Evolutionary conservation across 2,329 filamentous ascomycete genomes (phyloP), one percentile per base, ranked within the genome.

Genomic region (Hypoxylon sp.): DNA sequence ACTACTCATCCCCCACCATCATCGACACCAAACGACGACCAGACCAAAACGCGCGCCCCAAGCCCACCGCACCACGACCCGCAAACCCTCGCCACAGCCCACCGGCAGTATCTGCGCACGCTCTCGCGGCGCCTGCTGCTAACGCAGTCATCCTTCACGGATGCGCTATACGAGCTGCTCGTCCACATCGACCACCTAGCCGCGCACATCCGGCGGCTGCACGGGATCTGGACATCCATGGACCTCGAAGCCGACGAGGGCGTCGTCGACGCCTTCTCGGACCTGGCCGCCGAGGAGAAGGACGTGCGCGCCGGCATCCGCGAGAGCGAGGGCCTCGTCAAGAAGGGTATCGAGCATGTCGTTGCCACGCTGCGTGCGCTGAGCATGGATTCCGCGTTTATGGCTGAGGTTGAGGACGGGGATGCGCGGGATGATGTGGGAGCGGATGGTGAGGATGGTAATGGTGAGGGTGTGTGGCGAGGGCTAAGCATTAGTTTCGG

Each of bases 201-300:
- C 27, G 91, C 93, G 0, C 88, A 94, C 42, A 87, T 96, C 50
- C 87, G 89, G 57, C 91, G 93, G 2, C 85, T 97, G 0, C 90
- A 96, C 70, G 85, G 84, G 1, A 89, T 96, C 54, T 96, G 94
- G 84, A 87, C 88, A 17, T 90, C 91, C 0, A 85, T 93, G 37
- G 94, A 97, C 77, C 86, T 97, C 0, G 93, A 97, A 78, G 86
- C 88, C 3, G 93, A 97, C 74, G 91, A 93, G 62, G 93, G 93
- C 5, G 92, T 96, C 0, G 88, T 94, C 3, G 93, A 93, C 75
- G 89, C 90, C 0, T 90, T 92, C 75, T 86, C 90, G 1, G 89
- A 93, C 75, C 88, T 93, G 44, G 87, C 85, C 19, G 85, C 88
- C 54, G 94, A 97, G 76, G 93, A 97, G 77, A 78, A 80, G 11